Evolutionary conservation across 768 basidiomycete genomes (phyloP).

Genomic region (Kwoniella sp.): DNA sequence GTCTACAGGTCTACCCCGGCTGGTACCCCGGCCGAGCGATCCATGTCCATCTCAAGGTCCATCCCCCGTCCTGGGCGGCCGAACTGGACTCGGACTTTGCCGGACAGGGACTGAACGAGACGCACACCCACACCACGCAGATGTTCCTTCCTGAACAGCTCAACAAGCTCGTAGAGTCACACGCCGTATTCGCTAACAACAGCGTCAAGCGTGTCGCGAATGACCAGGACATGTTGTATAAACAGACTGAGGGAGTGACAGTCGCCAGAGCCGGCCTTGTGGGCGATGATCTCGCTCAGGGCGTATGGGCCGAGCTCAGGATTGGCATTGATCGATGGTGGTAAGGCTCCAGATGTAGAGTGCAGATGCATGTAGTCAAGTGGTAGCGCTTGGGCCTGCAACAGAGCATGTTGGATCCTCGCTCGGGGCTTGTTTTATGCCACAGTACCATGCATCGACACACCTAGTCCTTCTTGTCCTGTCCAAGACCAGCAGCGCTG

Average conservation of each 20-base stretch:
- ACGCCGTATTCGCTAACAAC: background rate
- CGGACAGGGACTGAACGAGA: background rate
- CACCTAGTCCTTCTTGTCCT: conserved; percentile 42
- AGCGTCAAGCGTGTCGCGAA: background rate
- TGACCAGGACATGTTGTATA: conserved; percentile 1
- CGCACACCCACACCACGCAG: conserved; percentile 11
- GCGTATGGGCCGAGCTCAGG: background rate
- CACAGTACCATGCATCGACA: too few relatives aligned
- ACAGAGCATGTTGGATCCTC: too few relatives aligned
- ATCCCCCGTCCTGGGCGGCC: conserved; percentile 2
- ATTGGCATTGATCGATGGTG: conserved; percentile 4
- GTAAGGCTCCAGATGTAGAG: too few relatives aligned
- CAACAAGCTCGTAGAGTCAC: background rate
- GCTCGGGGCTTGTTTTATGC: too few relatives aligned
- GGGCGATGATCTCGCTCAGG: background rate
- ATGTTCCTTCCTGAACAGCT: conserved; percentile 7
- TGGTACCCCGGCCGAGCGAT: conserved; percentile 12
- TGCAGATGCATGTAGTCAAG: too few relatives aligned
- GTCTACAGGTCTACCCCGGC: conserved; percentile 7
- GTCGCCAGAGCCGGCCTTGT: background rate
- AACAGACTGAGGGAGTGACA: background rate
- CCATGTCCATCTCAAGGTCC: conserved; percentile 13
- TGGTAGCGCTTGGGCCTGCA: too few relatives aligned
- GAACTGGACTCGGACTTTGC: background rate
- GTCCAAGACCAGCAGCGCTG: conserved; percentile 46